Conservation (phyloP, 2,329 filamentous ascomycete genomes). For the Alternaria viburni region DNA sequence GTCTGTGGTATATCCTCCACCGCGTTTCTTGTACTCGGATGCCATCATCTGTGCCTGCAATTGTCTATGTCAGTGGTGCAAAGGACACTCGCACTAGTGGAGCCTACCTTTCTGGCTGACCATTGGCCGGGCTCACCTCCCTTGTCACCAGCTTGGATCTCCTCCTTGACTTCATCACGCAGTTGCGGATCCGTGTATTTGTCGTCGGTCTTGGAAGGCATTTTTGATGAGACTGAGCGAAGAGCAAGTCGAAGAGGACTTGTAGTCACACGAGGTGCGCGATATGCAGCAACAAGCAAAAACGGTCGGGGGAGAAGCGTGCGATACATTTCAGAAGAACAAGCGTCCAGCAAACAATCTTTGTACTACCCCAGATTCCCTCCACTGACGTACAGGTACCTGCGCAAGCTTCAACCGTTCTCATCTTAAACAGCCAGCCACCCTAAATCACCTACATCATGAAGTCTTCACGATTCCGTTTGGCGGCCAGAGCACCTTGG, state of each 20-base stretch:
- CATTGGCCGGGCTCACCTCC: constrained; percentile 58
- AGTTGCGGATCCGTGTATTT: constrained; percentile 58
- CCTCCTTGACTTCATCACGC: constrained; percentile 55
- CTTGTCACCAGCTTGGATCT: constrained; percentile 55
- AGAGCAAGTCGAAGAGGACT: neutral
- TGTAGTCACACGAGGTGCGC: neutral
- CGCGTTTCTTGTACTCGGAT: constrained; percentile 56
- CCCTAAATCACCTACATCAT: constrained; percentile 22
- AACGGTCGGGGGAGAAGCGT: neutral
- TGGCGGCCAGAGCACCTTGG: neutral
- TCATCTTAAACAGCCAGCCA: constrained; percentile 6
- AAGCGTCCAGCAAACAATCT: constrained; percentile 1
- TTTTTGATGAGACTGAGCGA: constrained; percentile 22
- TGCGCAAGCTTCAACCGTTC: constrained; percentile 11
- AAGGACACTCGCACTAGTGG: neutral
- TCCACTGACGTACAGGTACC: constrained; percentile 25
- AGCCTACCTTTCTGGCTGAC: constrained; percentile 54
- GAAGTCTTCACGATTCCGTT: neutral
- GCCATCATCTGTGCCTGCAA: constrained; percentile 56
- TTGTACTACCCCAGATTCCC: constrained; percentile 21
- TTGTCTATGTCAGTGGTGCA: neutral
- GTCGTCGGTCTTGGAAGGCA: constrained; percentile 51
- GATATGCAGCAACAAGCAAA: neutral
- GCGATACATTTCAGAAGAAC: constrained; percentile 4
- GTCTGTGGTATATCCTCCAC: constrained; percentile 55